A percentile compares a stretch with the other conserved stretches of the same genome.
Evolutionary conservation across 306 rosid genomes (phyloP).

Genomic region (Citrullus amarus): DNA sequence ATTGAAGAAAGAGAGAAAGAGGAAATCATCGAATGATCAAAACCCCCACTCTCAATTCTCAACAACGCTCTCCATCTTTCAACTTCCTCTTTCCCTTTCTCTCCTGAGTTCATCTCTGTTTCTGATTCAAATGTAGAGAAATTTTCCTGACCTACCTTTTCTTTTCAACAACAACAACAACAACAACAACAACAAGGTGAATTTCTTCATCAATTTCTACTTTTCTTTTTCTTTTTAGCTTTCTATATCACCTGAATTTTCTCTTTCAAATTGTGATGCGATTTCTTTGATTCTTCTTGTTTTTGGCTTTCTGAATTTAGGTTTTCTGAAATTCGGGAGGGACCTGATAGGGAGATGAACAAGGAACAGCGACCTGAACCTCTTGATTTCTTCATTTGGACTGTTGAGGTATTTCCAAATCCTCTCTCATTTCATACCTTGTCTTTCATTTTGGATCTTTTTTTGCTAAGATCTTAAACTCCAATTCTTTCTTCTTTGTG

Average conservation of each 20-base stretch:
- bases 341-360: constrained; percentile 57
- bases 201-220: constrained; percentile 7
- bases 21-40: neutral
- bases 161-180: neutral
- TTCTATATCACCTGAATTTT: neutral
- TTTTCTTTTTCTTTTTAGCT: neutral
- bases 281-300: neutral
- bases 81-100: neutral
- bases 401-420: constrained; percentile 64
- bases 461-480: constrained; percentile 11
- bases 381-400: constrained; percentile 99
- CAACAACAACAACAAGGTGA: neutral
- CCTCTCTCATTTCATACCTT: neutral
- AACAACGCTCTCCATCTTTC: no score
- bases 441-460: neutral
- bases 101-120: constrained; percentile 4
- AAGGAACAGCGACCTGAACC: constrained; percentile 90
- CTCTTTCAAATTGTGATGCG: neutral
- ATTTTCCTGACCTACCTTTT: constrained; percentile 14
- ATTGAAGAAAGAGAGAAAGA: neutral
- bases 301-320: constrained; percentile 17
- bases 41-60: neutral
- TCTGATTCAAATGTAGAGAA: constrained; percentile 42
- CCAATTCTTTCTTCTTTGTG: neutral
- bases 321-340: constrained; percentile 15